Conservation (phyloP, 2,329 filamentous ascomycete genomes). For the Teratosphaeria nubilosa region DNA sequence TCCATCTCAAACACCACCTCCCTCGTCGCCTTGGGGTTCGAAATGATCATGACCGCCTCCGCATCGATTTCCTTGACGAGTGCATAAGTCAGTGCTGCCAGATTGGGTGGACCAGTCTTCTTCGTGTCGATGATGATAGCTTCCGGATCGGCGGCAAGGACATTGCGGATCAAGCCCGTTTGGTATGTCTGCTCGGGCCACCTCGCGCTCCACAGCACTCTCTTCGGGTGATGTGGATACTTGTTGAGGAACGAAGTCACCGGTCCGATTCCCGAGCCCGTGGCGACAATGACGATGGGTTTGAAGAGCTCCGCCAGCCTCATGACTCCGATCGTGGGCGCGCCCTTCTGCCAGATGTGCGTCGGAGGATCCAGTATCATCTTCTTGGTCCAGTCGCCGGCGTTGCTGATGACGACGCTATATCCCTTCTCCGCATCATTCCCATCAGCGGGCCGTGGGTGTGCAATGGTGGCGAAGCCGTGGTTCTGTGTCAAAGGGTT, state of each 20-base stretch:
- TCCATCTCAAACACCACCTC: conserved; percentile 61
- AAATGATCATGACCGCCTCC: conserved; percentile 65
- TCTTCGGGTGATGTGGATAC: conserved; percentile 36
- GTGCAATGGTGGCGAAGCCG: conserved; percentile 63
- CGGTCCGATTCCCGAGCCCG: conserved; percentile 64
- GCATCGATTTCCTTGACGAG: conserved; percentile 38
- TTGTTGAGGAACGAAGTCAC: conserved; percentile 52
- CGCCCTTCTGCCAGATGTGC: conserved; percentile 57
- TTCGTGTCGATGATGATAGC: conserved; percentile 61
- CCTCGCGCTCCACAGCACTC: conserved; percentile 60
- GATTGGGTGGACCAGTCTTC: conserved; percentile 49
- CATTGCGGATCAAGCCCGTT: conserved; percentile 42
- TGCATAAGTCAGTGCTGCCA: conserved; percentile 46
- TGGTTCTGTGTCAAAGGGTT: conserved; percentile 54
- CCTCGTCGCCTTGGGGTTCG: conserved; percentile 57
- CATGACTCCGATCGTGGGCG: conserved; percentile 57
- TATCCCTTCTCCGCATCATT: conserved; percentile 36
- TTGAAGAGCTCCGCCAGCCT: conserved; percentile 57
- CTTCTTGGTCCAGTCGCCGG: conserved; percentile 62
- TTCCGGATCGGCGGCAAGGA: conserved; percentile 48
- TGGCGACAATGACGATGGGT: conserved; percentile 56
- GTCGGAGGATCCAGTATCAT: conserved; percentile 53
- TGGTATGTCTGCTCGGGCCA: conserved; percentile 55
- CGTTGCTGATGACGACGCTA: conserved; percentile 60
- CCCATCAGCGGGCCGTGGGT: conserved; percentile 31